Conservation (phyloP, 164 flowering plant species). For the Litsea cubeba region DNA sequence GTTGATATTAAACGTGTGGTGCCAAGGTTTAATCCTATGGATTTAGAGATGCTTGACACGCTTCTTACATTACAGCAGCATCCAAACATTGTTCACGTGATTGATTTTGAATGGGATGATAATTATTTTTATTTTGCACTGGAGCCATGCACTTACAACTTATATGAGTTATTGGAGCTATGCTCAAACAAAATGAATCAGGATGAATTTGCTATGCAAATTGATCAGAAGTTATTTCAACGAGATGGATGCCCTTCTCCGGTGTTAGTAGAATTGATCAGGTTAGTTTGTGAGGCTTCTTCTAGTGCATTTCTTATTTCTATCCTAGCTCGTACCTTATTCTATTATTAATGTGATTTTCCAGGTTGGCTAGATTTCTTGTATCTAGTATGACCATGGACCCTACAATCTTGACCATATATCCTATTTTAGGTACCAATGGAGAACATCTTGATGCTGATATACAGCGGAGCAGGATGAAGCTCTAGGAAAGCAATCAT, state of each 20-base stretch:
- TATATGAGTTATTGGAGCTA: conserved; percentile 52
- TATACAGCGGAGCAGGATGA: too few species aligned
- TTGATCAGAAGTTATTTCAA: conserved; percentile 42
- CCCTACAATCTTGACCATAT: too few species aligned
- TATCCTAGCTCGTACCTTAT: too few species aligned
- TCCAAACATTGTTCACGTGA: conserved; percentile 87
- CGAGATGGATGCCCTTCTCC: conserved; percentile 55
- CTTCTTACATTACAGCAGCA: conserved; percentile 78
- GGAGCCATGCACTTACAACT: conserved; percentile 78
- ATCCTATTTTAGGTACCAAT: too few species aligned
- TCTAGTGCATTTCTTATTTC: neutral
- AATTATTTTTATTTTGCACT: conserved; percentile 82
- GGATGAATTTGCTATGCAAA: conserved; percentile 14
- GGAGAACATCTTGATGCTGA: too few species aligned
- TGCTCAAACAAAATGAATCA: conserved; percentile 15
- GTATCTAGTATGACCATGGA: too few species aligned
- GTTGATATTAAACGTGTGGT: conserved; percentile 96
- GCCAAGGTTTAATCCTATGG: conserved; percentile 62
- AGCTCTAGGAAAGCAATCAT: too few species aligned
- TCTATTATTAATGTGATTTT: too few species aligned
- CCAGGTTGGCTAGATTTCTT: too few species aligned
- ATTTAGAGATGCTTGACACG: conserved; percentile 73
- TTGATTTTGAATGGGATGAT: conserved; percentile 74
- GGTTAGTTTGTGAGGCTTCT: conserved; percentile 31
- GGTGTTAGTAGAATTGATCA: conserved; percentile 53